Base-by-base conservation (phyloP, 1,284 basidiomycete genomes). In the Phellopilus nigrolimitatus region DNA sequence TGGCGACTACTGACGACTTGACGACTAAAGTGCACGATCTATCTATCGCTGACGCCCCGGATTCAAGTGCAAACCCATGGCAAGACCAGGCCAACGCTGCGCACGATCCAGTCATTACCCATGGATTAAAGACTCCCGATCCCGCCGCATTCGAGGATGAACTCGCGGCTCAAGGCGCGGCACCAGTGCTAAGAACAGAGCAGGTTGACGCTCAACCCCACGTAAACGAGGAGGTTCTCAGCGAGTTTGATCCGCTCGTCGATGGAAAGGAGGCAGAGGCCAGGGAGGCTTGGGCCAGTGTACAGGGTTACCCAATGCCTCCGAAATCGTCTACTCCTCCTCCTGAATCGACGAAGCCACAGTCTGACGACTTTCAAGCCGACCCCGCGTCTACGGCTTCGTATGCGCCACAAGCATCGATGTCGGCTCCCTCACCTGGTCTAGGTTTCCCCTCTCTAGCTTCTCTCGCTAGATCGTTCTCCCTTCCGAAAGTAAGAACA, bases 181-280 rank as follows among this genome's bases (percentile, higher is more conserved):
- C 22, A 6, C 13, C n/a, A 8, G 10, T 12, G 19, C 28, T 33
- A 12, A 38, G 7, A 13, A 25, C 7, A 30, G 21, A 38, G 9
- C n/a, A 36, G 9, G 48, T 15, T 34, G 3, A 31, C 25, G 21
- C 33, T 9, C 44, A n/a, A 24, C 8, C 9, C 21, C 38, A 22
- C 15, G n/a, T 28, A 8, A 47, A 39, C 22, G 48, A 60, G 37
- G 76, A 79, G 25, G 67, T 82, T 3, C 64, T 85, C 43, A 67
- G 66, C 27, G 76, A 84, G 60, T 86, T 88, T 60, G 84, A 88
- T 66, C 84, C 84, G 15, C 67, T 86, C 25, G 78, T 68, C 1
- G 75, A 70, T 58, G 62, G 69, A 37, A 78, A 80, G 54, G 80
- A 83, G 62, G 66, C 72, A 54, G 75, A 72, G 36, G 79, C 82